Evolutionary conservation across 2,329 filamentous ascomycete genomes (phyloP).

Genomic region (Dothistroma pini): DNA sequence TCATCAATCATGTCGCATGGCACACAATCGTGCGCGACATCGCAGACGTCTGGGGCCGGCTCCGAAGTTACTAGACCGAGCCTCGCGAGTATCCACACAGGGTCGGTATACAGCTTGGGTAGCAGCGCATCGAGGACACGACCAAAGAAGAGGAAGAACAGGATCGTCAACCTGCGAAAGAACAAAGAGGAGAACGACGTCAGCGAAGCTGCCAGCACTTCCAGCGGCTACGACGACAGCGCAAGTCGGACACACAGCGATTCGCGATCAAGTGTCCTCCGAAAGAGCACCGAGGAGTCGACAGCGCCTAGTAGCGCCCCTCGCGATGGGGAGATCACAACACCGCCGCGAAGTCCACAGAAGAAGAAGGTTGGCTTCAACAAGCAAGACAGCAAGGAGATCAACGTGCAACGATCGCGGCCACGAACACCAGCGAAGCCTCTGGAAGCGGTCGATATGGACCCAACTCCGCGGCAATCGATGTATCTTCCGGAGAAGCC

Average conservation of each 20-base stretch:
- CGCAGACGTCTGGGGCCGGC: constrained; percentile 64
- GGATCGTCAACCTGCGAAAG: constrained; percentile 76
- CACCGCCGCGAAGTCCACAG: constrained; percentile 49
- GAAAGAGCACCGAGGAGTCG: constrained; percentile 56
- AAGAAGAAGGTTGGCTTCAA: constrained; percentile 33
- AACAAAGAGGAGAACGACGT: constrained; percentile 47
- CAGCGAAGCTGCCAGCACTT: constrained; percentile 39
- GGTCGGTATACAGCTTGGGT: constrained; percentile 55
- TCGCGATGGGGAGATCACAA: constrained; percentile 39
- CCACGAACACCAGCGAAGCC: constrained; percentile 18
- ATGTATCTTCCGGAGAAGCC: constrained; percentile 23
- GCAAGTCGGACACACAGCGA: constrained; percentile 21
- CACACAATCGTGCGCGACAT: constrained; percentile 39
- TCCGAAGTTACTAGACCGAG: constrained; percentile 66
- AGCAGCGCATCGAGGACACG: constrained; percentile 58
- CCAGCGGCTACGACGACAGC: constrained; percentile 41
- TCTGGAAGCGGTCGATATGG: constrained; percentile 32
- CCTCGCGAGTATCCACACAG: constrained; percentile 53
- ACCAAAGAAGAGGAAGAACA: constrained; percentile 74
- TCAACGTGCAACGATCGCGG: constrained; percentile 11
- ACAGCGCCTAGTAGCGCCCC: constrained; percentile 20
- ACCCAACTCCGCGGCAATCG: constrained; percentile 35
- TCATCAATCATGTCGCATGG: constrained; percentile 57
- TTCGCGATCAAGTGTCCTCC: constrained; percentile 45
- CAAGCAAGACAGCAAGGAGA: constrained; percentile 10